Evolutionary conservation across 257 asterid species (phyloP), one percentile per base, ranked within the genome.

Genomic region (Avicennia marina): DNA sequence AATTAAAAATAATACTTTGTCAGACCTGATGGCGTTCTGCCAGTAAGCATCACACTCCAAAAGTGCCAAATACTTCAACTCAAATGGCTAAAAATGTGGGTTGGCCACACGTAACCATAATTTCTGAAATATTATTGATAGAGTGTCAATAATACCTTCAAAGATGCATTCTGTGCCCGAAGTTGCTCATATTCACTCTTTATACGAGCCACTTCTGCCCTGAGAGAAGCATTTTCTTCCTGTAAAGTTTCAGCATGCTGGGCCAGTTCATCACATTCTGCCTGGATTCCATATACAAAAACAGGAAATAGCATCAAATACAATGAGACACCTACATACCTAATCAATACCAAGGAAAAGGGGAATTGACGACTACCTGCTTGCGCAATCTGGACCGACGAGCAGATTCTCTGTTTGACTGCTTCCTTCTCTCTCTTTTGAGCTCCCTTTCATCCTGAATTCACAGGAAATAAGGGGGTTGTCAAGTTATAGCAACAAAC

Each of bases 191-290:
- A 78, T 41, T 84, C 90, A 19, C 82, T 79, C 80, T 79, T 79
- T 62, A 89, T 64, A 49, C 76, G 97, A 65, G 74, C 78, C 69
- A 89, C 48, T 72, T 93, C 96, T 47, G 91, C 87, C 75, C 83
- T 78, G 63, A 93, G 96, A 41, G 91, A 72, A 13, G 85, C 68
- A 72, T 93, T 93, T 71, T 93, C 97, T 69, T 82, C 95, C 47
- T 78, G 78, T 64, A 93, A 73, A 55, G 58, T 56, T 26, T 84
- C 97, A 65, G 99, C 87, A 55, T 86, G 91, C 67, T 80, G 90
- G 48, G 89, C 95, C 66, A 93, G 72, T 67, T 93, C 97, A 72
- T 89, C 97, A 18, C 96, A 93, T 79, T 93, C 99, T 41, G 90
- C 96, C 99, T 93, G 78, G 65, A 62, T 56, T 56, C 56, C 38